Evolutionary conservation across 345 rosid genomes (phyloP).

Genomic region (Gossypium australe): DNA sequence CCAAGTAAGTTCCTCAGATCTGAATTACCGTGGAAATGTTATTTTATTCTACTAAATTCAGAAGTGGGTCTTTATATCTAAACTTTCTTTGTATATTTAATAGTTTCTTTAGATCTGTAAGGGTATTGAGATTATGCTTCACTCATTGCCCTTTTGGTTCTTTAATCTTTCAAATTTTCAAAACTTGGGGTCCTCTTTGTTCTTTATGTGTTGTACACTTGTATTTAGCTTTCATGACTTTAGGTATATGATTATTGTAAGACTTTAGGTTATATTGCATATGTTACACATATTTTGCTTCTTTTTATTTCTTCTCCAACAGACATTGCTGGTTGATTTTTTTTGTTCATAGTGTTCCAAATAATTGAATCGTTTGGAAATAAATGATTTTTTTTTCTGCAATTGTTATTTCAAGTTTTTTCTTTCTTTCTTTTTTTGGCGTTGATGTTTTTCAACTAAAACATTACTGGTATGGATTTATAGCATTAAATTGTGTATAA

Average conservation of each 20-base stretch:
- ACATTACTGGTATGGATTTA: neutral
- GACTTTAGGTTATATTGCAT: neutral
- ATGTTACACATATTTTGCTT: neutral
- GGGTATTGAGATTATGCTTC: constrained; percentile 17
- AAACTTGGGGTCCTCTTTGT: constrained; percentile 5
- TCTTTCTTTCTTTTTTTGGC: no score
- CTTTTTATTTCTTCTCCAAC: neutral
- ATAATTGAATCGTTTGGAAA: no score
- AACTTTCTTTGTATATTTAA: constrained; percentile 15
- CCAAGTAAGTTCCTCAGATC: constrained; percentile 70
- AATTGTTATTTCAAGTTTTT: no score
- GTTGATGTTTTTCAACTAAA: no score
- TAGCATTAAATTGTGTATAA: neutral
- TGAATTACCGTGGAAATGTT: constrained; percentile 35
- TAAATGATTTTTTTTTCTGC: no score
- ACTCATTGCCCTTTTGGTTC: neutral
- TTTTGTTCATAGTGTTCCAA: no score
- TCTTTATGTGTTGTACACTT: constrained; percentile 14
- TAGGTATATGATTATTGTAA: neutral
- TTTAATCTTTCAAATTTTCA: constrained; percentile 17
- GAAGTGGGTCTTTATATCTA: constrained; percentile 23
- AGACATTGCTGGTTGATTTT: no score
- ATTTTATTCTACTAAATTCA: constrained; percentile 30
- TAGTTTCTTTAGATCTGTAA: constrained; percentile 34
- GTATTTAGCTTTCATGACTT: constrained; percentile 8